A percentile compares a stretch with the other conserved stretches of the same genome.
These are phyloP conservation scores for Leccinum pellstonianum DNA, from an alignment of 768 basidiomycete species.

Conservation along the genomic window DNA sequence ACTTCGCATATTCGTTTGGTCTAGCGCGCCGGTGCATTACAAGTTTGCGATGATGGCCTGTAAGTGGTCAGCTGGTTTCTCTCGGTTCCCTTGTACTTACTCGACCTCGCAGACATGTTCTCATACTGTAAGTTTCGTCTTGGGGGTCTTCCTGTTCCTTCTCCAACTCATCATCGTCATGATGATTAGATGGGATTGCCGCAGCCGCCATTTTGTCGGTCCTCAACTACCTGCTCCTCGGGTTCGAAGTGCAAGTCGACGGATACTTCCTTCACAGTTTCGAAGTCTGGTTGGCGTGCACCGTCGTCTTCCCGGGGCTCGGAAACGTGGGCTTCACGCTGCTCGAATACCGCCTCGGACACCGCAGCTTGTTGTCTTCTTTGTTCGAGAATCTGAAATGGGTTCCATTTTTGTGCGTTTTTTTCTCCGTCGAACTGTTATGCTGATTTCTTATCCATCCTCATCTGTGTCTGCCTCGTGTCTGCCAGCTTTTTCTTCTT, in stretches of 20 bases:
- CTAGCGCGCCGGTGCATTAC: constrained; percentile 73
- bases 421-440: not conserved
- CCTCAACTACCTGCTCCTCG: constrained; percentile 76
- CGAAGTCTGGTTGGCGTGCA: constrained; percentile 79
- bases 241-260: constrained; percentile 67
- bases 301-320: constrained; percentile 70
- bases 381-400: constrained; percentile 29
- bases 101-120: constrained; percentile 41
- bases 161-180: not conserved
- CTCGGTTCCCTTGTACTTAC: not conserved
- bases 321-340: constrained; percentile 73
- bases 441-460: not conserved
- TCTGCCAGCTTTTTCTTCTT: constrained; percentile 48
- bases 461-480: not conserved
- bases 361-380: constrained; percentile 24
- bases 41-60: constrained; percentile 66
- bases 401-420: constrained; percentile 39
- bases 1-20: constrained; percentile 76
- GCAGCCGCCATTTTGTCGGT: constrained; percentile 63
- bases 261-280: constrained; percentile 76
- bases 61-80: constrained; percentile 18
- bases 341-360: constrained; percentile 73
- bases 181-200: constrained; percentile 51
- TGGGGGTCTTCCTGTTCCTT: not conserved
- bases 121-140: constrained; percentile 43